A percentile compares a stretch with the other conserved stretches of the same genome.
Evolutionary conservation across 2,329 filamentous ascomycete genomes (phyloP).

Genomic region (Colletotrichum sp.): DNA sequence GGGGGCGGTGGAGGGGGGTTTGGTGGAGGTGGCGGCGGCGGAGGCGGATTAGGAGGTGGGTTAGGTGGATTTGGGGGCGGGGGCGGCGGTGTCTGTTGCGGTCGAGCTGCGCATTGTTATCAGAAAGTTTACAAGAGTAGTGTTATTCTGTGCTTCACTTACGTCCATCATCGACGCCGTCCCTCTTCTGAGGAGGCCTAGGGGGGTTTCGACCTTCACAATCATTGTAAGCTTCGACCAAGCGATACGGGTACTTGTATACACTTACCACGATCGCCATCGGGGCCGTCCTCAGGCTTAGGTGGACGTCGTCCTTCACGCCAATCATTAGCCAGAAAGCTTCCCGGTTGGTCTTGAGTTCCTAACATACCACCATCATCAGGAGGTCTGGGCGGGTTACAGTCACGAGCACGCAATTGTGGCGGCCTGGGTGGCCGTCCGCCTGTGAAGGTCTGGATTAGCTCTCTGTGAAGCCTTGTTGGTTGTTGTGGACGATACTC

Average conservation of each 20-base stretch:
- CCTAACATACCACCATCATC: neutral
- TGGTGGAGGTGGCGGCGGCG: too few relatives aligned
- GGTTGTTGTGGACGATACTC: neutral
- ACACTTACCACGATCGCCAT: neutral
- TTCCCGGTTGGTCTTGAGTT: too few relatives aligned
- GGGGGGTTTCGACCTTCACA: neutral
- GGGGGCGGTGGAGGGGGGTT: too few relatives aligned
- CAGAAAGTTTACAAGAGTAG: too few relatives aligned
- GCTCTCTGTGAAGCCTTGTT: neutral
- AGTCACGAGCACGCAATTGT: neutral
- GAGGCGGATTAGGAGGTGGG: too few relatives aligned
- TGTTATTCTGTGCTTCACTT: neutral
- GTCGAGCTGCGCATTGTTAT: neutral
- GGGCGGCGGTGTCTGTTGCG: neutral
- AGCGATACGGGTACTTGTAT: too few relatives aligned
- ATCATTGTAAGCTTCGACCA: neutral
- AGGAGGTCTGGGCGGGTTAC: neutral
- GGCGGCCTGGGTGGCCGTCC: neutral
- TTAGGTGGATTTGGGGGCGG: neutral
- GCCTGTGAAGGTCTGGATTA: neutral
- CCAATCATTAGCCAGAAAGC: neutral
- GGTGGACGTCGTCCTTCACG: neutral
- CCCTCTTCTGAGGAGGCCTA: neutral
- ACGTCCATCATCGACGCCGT: neutral
- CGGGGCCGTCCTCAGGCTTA: neutral